These are phyloP conservation scores for Vaccinium myrtillus DNA, from an alignment of 148 eudicot species.

Conservation along the genomic window DNA sequence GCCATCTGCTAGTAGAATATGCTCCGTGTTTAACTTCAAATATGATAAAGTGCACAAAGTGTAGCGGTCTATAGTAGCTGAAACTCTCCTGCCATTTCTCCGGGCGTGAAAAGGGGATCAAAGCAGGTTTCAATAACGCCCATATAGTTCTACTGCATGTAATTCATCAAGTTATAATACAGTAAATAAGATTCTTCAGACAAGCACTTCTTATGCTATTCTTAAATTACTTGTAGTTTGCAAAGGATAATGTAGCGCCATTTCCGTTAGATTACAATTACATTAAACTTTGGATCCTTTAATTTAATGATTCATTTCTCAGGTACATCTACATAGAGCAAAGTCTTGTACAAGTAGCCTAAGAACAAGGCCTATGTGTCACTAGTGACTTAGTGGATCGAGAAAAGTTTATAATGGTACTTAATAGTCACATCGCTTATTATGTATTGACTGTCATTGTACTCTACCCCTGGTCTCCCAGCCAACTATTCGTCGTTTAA, in stretches of 20 bases:
- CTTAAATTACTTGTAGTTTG: not conserved
- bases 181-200: not conserved
- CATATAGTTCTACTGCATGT: no score
- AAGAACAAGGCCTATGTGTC: not conserved
- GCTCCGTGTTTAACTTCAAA: not conserved
- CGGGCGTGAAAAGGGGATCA: not conserved
- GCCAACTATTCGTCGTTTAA: not conserved
- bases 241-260: not conserved
- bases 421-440: not conserved
- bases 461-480: not conserved
- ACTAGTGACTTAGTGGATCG: not conserved
- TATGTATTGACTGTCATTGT: not conserved
- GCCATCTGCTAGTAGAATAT: not conserved
- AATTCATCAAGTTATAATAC: not conserved
- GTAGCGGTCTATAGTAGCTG: not conserved
- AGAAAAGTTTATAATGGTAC: no score
- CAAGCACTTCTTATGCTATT: not conserved
- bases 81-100: not conserved
- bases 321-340: not conserved
- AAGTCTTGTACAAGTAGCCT: not conserved
- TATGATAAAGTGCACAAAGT: not conserved
- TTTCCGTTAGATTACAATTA: not conserved
- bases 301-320: not conserved
- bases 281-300: not conserved
- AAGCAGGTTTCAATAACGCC: not conserved